phyloP scores from a whole-genome alignment of 345 rosid genomes.

The Lumnitzera littorea region DNA sequence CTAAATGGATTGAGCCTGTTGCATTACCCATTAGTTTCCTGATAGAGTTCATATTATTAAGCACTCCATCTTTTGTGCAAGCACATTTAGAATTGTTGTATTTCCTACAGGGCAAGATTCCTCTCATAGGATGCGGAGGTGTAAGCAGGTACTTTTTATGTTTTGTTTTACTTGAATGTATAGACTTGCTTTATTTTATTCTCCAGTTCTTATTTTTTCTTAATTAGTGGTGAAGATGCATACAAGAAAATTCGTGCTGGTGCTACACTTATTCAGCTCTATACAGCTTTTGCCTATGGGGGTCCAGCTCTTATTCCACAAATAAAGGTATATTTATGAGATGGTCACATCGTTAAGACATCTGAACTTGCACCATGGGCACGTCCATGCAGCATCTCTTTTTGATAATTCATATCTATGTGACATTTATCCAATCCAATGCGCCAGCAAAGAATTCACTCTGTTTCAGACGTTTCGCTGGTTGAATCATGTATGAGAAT shows the following conservation, averaged over 20 bases:
- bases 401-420: too few species aligned
- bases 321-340: slow-evolving; percentile 50
- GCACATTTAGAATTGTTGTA: slow-evolving; percentile 4
- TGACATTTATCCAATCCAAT: too few species aligned
- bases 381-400: too few species aligned
- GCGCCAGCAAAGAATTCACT: too few species aligned
- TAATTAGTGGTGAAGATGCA: slow-evolving; percentile 92
- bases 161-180: background rate
- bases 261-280: slow-evolving; percentile 95
- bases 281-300: slow-evolving; percentile 88
- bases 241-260: slow-evolving; percentile 90
- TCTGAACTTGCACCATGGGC: too few species aligned
- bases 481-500: too few species aligned
- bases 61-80: background rate
- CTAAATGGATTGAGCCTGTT: too few species aligned
- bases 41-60: background rate
- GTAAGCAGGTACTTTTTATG: slow-evolving; percentile 51
- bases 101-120: slow-evolving; percentile 76
- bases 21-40: too few species aligned
- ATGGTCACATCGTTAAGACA: too few species aligned
- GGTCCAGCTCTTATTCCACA: slow-evolving; percentile 96
- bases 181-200: background rate
- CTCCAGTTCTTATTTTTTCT: slow-evolving; percentile 3
- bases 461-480: too few species aligned
- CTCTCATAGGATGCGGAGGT: slow-evolving; percentile 91